Percentiles rank a stretch among this genome's conserved stretches.
These are phyloP conservation scores for Corniculantispora saksenae DNA, from an alignment of 2,329 filamentous ascomycete species.

Conservation along the genomic window DNA sequence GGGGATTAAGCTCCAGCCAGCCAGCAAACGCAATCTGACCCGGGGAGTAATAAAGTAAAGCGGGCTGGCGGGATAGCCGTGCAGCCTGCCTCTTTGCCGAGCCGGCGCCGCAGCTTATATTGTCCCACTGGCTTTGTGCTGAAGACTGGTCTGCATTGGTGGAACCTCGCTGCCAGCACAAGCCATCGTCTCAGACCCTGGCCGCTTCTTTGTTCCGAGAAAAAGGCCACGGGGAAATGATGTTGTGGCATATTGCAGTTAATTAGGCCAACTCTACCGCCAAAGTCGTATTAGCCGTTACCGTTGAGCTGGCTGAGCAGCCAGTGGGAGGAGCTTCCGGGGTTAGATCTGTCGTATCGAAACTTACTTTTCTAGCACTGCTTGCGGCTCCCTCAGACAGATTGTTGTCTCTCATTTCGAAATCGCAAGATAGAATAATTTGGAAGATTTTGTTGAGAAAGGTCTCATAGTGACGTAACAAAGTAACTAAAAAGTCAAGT, in stretches of 20 bases:
- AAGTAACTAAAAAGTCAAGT: neutral
- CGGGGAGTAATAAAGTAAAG: neutral
- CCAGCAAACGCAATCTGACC: constrained; percentile 16
- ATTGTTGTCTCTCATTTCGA: too few relatives aligned
- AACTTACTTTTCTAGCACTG: neutral
- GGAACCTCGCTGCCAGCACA: neutral
- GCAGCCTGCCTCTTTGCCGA: constrained; percentile 12
- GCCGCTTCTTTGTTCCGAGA: constrained; percentile 1
- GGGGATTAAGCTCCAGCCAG: constrained; percentile 12
- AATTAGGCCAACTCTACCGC: neutral
- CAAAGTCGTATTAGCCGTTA: neutral
- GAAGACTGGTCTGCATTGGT: neutral
- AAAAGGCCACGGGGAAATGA: neutral
- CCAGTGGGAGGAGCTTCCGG: neutral
- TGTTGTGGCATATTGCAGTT: neutral
- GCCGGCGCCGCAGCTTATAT: constrained; percentile 15
- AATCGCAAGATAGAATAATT: neutral
- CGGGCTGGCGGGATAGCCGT: constrained; percentile 12
- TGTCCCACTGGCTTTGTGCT: neutral
- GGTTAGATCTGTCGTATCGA: neutral
- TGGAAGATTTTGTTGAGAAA: neutral
- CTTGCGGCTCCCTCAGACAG: neutral
- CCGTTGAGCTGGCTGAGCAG: neutral
- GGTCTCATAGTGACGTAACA: neutral
- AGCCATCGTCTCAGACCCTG: constrained; percentile 13